These are phyloP conservation scores for Penicillium coprophilum DNA, from an alignment of 495 filamentous ascomycete genomes.

Conservation along the genomic window DNA sequence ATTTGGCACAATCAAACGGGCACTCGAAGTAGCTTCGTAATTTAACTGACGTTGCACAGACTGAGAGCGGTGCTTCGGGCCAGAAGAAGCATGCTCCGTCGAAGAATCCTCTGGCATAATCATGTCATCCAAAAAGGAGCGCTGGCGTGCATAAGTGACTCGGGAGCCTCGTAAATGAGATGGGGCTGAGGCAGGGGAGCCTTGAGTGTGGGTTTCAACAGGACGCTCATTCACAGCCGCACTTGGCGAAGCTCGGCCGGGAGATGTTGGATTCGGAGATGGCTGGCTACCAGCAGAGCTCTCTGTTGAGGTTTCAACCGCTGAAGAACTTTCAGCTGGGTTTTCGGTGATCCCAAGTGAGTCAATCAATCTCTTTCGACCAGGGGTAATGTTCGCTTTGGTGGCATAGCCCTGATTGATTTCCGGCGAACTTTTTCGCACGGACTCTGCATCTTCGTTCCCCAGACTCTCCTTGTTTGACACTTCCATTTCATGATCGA, in stretches of 20 bases:
- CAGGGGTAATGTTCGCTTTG: constrained; percentile 16
- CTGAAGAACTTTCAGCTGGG: neutral
- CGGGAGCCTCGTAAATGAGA: constrained; percentile 39
- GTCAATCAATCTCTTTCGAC: constrained; percentile 40
- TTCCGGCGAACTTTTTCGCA: neutral
- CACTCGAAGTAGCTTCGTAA: constrained; percentile 11
- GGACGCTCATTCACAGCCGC: constrained; percentile 8
- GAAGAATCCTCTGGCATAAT: constrained; percentile 15
- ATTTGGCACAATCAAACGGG: constrained; percentile 39
- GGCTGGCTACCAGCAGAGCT: constrained; percentile 14
- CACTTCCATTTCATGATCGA: neutral
- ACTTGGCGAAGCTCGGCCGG: constrained; percentile 9
- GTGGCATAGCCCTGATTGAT: neutral
- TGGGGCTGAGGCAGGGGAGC: constrained; percentile 17
- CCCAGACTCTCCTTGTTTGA: neutral
- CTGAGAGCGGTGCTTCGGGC: constrained; percentile 7
- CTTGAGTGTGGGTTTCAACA: constrained; percentile 14
- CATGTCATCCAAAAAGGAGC: constrained; percentile 57
- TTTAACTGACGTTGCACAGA: constrained; percentile 9
- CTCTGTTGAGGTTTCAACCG: constrained; percentile 2
- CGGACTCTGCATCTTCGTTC: neutral
- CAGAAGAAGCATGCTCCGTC: constrained; percentile 3
- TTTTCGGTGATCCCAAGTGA: constrained; percentile 25
- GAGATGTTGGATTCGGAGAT: constrained; percentile 6
- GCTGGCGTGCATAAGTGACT: constrained; percentile 62